These are phyloP conservation scores for Exophiala aquamarina DNA, from an alignment of 2,329 filamentous ascomycete genomes.

Conservation along the genomic window DNA sequence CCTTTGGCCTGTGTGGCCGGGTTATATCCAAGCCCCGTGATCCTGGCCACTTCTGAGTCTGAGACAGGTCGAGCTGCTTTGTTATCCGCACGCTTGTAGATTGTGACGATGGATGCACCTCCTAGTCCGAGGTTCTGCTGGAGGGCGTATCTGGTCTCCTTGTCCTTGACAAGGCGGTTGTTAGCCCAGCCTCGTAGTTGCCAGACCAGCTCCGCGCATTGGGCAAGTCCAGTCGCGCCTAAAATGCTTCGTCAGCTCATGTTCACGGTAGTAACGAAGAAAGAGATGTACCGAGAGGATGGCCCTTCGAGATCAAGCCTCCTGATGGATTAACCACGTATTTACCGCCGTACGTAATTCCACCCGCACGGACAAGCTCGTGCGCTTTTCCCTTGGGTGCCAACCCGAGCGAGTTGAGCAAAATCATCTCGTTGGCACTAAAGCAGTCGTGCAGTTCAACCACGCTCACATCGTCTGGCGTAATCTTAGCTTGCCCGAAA, in stretches of 20 bases:
- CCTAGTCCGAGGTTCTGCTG: conserved; percentile 93
- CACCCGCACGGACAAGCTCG: conserved; percentile 80
- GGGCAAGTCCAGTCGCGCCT: conserved; percentile 80
- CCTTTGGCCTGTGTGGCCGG: conserved; percentile 87
- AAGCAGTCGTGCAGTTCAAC: conserved; percentile 97
- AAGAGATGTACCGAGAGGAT: conserved; percentile 69
- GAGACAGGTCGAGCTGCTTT: conserved; percentile 39
- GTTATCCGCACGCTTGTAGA: conserved; percentile 82
- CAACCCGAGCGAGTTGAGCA: conserved; percentile 81
- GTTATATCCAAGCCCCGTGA: conserved; percentile 78
- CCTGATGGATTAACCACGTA: conserved; percentile 89
- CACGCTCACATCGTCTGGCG: conserved; percentile 71
- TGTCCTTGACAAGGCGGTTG: conserved; percentile 72
- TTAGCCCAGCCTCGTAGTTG: conserved; percentile 94
- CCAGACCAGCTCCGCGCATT: conserved; percentile 94
- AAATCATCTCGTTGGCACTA: conserved; percentile 91
- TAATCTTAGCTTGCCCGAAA: conserved; percentile 69
- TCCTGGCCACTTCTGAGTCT: conserved; percentile 63
- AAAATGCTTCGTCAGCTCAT: background rate
- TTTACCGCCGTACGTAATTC: conserved; percentile 83
- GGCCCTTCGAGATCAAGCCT: conserved; percentile 91
- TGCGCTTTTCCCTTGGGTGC: conserved; percentile 79
- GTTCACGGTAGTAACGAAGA: background rate
- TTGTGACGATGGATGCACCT: conserved; percentile 82
- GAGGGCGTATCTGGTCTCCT: conserved; percentile 67